A percentile compares a stretch with the other conserved stretches of the same genome.
Evolutionary conservation across 2,329 filamentous ascomycete species (phyloP).

Genomic region (Hansfordia pulvinata): DNA sequence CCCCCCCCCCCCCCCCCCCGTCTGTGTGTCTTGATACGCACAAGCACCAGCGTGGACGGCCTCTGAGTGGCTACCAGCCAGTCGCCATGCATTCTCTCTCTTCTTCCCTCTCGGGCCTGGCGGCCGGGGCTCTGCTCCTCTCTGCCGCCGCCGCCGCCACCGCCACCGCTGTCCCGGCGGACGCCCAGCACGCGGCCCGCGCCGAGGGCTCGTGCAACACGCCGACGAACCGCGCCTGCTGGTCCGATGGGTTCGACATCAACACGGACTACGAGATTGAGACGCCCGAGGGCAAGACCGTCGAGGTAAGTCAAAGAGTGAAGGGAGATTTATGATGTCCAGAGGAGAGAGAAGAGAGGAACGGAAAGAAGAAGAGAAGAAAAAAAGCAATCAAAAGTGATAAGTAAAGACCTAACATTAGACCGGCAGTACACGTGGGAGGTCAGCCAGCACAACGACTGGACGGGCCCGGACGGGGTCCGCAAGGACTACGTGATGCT

Average conservation of each 20-base stretch:
- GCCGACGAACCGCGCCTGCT: constrained; percentile 10
- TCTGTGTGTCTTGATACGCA: too few species aligned
- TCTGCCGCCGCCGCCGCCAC: neutral
- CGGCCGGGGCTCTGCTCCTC: too few species aligned
- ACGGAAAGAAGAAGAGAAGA: too few species aligned
- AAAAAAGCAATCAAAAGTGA: too few species aligned
- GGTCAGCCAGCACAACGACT: neutral
- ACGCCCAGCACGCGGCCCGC: neutral
- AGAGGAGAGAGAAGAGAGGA: too few species aligned
- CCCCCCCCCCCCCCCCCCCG: too few species aligned
- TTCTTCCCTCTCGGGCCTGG: too few species aligned
- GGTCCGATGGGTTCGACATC: constrained; percentile 11
- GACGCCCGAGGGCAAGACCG: constrained; percentile 7
- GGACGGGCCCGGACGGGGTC: constrained; percentile 11
- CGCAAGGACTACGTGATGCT: constrained; percentile 31
- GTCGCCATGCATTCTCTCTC: too few species aligned
- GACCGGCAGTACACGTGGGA: neutral
- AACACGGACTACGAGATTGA: constrained; percentile 12
- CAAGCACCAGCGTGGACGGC: too few species aligned
- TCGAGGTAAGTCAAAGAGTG: too few species aligned
- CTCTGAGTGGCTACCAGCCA: too few species aligned
- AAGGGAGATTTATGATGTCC: too few species aligned
- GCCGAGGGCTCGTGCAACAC: neutral
- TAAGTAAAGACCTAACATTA: neutral
- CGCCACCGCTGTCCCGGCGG: neutral